Evolutionary conservation across 495 filamentous ascomycete genomes (phyloP), one percentile per base, ranked within the genome.

Genomic region (Penicillium taxi): DNA sequence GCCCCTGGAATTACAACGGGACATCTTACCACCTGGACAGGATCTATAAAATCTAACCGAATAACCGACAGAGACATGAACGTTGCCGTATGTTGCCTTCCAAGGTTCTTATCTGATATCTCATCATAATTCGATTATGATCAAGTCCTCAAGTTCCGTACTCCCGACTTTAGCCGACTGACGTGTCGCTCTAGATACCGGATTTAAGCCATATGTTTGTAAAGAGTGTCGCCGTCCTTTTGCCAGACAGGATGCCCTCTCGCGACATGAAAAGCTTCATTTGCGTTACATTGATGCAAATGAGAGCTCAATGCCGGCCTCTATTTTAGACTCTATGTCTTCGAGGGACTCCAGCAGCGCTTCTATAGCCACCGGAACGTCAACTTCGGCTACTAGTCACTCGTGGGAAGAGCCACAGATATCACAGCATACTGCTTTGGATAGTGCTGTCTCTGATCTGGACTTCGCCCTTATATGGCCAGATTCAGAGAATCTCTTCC

Each of bases 391-490:
- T 2, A 53, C 52, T 7, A 55, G 39, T 39, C 46, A 51, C 11
- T 36, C 50, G 8, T 61, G 56, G 55, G 53, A 51, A 9, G 45
- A 59, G 15, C 25, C 50, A 5, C 42, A 50, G 11, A 17, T 39
- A 3, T 42, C 32, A 0, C 47, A 53, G n/a, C 36, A 50, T 29
- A n/a, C 47, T 8, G 35, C 28, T 4, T 34, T 62, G 45, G 49
- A 63, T 1, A 44, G 49, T 45, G 44, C 48, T 12, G 44, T 52
- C 2, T 50, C 48, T 6, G 63, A 66, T 23, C 40, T 68, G 3
- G 66, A 71, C 39, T 68, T 71, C 39, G 56, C 57, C 6, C 39
- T 71, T 15, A 53, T 69, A 32, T 71, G 67, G 67, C 67, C 67
- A 7, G 67, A 71, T 42, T 66, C 66, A 2, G 66, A 71, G 44